phyloP scores from a whole-genome alignment of 768 basidiomycete genomes.

The Hortiboletus campestris region DNA sequence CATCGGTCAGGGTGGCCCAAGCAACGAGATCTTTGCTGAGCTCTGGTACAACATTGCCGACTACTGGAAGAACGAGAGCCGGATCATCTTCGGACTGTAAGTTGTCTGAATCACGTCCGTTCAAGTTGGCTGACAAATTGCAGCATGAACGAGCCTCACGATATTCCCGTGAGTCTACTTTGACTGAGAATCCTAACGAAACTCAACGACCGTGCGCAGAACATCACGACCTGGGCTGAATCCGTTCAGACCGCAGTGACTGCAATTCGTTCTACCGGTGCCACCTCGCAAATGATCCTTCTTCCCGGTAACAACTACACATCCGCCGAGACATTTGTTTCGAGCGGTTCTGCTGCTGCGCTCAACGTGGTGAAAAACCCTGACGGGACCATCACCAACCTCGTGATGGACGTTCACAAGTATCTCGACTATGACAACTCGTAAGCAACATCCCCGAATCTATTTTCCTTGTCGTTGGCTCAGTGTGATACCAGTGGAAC shows the following conservation, averaged over 20 bases:
- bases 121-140: not conserved
- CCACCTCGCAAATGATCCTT: slow-evolving; percentile 53
- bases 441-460: slow-evolving; percentile 24
- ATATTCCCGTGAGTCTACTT: slow-evolving; percentile 38
- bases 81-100: slow-evolving; percentile 50
- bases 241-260: slow-evolving; percentile 58
- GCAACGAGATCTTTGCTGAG: slow-evolving; percentile 50
- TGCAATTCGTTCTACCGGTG: slow-evolving; percentile 53
- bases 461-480: not conserved
- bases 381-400: slow-evolving; percentile 42
- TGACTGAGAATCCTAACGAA: not conserved
- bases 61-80: slow-evolving; percentile 42
- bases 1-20: slow-evolving; percentile 62
- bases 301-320: slow-evolving; percentile 57
- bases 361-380: slow-evolving; percentile 44
- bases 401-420: slow-evolving; percentile 64
- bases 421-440: slow-evolving; percentile 58
- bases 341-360: slow-evolving; percentile 49
- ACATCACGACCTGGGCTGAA: slow-evolving; percentile 47
- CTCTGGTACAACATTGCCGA: slow-evolving; percentile 54
- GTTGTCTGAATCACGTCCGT: slow-evolving; percentile 8
- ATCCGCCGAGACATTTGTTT: slow-evolving; percentile 49
- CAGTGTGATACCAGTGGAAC: slow-evolving; percentile 31
- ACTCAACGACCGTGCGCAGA: slow-evolving; percentile 1
- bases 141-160: slow-evolving; percentile 67